phyloP scores from a whole-genome alignment of 371 early-diverging fungal genomes.

The Massospora cicadina region DNA sequence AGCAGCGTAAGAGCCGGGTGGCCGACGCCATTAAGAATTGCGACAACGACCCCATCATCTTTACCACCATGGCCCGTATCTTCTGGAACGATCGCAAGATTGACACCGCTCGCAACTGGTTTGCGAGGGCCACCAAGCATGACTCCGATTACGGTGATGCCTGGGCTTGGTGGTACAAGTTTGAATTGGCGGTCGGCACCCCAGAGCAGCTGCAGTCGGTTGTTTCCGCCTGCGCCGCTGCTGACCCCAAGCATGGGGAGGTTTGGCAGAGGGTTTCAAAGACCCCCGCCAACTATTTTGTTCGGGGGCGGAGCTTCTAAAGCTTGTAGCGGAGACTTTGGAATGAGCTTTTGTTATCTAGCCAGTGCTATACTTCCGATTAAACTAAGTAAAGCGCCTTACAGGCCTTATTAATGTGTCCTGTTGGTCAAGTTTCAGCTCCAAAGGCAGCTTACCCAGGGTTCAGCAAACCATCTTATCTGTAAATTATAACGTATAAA shows the following conservation, averaged over 20 bases:
- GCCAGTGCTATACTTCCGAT: too few relatives aligned
- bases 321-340: neutral
- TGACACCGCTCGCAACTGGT: conserved; percentile 89
- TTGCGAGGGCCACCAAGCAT: conserved; percentile 57
- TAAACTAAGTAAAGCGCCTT: too few relatives aligned
- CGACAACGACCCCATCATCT: conserved; percentile 65
- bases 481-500: too few relatives aligned
- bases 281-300: conserved; percentile 2
- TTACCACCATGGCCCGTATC: conserved; percentile 67
- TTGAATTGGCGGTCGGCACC: conserved; percentile 65
- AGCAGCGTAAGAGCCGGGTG: conserved; percentile 70
- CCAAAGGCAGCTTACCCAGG: too few relatives aligned
- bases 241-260: conserved; percentile 8
- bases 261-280: conserved; percentile 1
- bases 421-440: too few relatives aligned
- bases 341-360: too few relatives aligned
- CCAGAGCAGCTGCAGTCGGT: conserved; percentile 8
- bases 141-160: conserved; percentile 83
- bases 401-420: too few relatives aligned
- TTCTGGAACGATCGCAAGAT: conserved; percentile 85
- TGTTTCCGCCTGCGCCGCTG: neutral
- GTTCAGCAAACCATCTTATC: too few relatives aligned
- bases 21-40: conserved; percentile 85
- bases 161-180: conserved; percentile 89
- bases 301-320: neutral